These are phyloP conservation scores for Emiliania huxleyi DNA, from an alignment of 78 protist species.

Conservation along the genomic window DNA sequence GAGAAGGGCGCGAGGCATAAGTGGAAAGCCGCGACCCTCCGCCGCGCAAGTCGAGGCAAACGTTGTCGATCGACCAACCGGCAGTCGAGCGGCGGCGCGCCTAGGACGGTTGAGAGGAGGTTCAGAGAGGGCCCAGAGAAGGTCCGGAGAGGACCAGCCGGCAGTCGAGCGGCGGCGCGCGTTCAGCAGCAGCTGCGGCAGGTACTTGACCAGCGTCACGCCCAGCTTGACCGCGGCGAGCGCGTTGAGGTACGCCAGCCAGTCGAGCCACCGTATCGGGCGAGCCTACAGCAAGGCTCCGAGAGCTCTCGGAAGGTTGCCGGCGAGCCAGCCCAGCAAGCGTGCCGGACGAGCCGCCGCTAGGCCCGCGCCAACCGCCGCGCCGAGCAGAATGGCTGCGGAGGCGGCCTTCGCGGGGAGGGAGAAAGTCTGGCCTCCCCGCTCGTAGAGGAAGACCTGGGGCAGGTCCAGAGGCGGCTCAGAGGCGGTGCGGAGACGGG, in stretches of 20 bases:
- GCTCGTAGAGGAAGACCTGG: too few relatives aligned
- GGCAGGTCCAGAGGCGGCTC: too few relatives aligned
- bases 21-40: too few relatives aligned
- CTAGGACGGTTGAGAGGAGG: too few relatives aligned
- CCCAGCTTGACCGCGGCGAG: constrained; percentile 70
- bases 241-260: constrained; percentile 30
- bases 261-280: not conserved
- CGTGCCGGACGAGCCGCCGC: not conserved
- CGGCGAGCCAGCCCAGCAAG: not conserved
- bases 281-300: too few relatives aligned
- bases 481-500: too few relatives aligned
- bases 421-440: not conserved
- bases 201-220: constrained; percentile 74
- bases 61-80: constrained; percentile 80
- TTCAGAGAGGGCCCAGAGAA: too few relatives aligned
- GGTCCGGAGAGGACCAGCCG: constrained; percentile 91
- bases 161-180: constrained; percentile 68
- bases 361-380: not conserved
- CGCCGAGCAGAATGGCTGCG: not conserved
- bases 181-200: constrained; percentile 76
- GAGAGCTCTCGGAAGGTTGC: too few relatives aligned
- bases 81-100: too few relatives aligned
- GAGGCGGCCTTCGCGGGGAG: not conserved
- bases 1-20: too few relatives aligned
- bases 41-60: constrained; percentile 86